Percentiles rank a stretch among this genome's conserved stretches.
phyloP scores from a whole-genome alignment of 495 filamentous ascomycete species.

The Neurospora intermedia region DNA sequence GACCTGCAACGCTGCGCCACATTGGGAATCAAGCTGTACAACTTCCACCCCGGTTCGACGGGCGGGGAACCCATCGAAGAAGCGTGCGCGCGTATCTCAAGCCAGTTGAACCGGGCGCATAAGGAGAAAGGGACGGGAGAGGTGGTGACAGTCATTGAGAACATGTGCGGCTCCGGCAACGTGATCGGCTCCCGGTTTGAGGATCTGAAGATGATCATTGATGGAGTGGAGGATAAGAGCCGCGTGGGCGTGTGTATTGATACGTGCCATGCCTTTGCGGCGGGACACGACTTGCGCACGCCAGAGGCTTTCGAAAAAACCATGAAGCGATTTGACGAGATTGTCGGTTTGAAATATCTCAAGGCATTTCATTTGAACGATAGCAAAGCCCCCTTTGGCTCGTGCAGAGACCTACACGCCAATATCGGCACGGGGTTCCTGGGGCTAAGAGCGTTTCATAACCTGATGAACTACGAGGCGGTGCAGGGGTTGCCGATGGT shows the following conservation, averaged over 20 bases:
- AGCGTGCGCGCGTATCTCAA: constrained; percentile 69
- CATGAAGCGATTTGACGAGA: constrained; percentile 62
- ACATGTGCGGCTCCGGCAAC: constrained; percentile 85
- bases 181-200: constrained; percentile 78
- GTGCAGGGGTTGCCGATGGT: constrained; percentile 82
- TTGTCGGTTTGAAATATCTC: constrained; percentile 70
- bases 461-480: constrained; percentile 70
- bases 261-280: constrained; percentile 90
- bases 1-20: constrained; percentile 66
- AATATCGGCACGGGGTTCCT: constrained; percentile 93
- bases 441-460: constrained; percentile 80
- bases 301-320: constrained; percentile 62
- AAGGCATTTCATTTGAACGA: constrained; percentile 88
- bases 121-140: constrained; percentile 57
- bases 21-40: constrained; percentile 79
- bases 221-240: constrained; percentile 62
- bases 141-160: constrained; percentile 80
- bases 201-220: constrained; percentile 77
- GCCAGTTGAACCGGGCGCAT: constrained; percentile 70
- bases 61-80: constrained; percentile 51
- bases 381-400: constrained; percentile 72
- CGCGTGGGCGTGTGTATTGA: constrained; percentile 95
- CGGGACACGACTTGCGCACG: constrained; percentile 79
- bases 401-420: constrained; percentile 75
- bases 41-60: constrained; percentile 89